A percentile compares a stretch with the other conserved stretches of the same genome.
Conservation (phyloP, 208 protist genomes). For the Vickermania spadyakhi region DNA sequence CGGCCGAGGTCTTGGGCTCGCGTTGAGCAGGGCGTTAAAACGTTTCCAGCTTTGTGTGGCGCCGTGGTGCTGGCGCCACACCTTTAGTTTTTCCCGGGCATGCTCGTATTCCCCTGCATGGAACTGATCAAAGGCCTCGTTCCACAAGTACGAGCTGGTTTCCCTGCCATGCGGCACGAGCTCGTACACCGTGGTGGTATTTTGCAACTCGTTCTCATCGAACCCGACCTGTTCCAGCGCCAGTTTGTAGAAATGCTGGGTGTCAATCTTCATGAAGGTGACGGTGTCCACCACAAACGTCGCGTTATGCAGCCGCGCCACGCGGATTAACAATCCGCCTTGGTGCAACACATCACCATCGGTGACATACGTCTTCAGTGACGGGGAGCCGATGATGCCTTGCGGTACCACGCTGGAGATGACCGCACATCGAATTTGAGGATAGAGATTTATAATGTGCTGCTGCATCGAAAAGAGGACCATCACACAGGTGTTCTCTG, state of each 20-base stretch:
- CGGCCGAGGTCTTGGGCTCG: background rate
- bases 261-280: constrained; percentile 6
- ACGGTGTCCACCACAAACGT: constrained; percentile 2
- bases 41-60: background rate
- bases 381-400: constrained; percentile 4
- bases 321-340: background rate
- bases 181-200: constrained; percentile 3
- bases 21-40: constrained; percentile 1
- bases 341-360: constrained; percentile 1
- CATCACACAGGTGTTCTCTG: background rate
- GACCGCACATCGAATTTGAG: constrained; percentile 2
- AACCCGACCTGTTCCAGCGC: constrained; percentile 6
- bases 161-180: constrained; percentile 1
- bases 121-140: constrained; percentile 10
- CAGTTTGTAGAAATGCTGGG: constrained; percentile 1
- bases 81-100: background rate
- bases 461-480: constrained; percentile 1
- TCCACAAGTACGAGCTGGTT: constrained; percentile 3
- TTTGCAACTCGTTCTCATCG: background rate
- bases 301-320: constrained; percentile 1
- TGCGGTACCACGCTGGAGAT: background rate
- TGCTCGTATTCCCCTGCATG: constrained; percentile 1
- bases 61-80: constrained; percentile 4
- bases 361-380: constrained; percentile 4
- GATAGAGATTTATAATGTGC: background rate